These are phyloP conservation scores for Candida sp. DNA, from an alignment of 1,139 yeast species.

Conservation along the genomic window DNA sequence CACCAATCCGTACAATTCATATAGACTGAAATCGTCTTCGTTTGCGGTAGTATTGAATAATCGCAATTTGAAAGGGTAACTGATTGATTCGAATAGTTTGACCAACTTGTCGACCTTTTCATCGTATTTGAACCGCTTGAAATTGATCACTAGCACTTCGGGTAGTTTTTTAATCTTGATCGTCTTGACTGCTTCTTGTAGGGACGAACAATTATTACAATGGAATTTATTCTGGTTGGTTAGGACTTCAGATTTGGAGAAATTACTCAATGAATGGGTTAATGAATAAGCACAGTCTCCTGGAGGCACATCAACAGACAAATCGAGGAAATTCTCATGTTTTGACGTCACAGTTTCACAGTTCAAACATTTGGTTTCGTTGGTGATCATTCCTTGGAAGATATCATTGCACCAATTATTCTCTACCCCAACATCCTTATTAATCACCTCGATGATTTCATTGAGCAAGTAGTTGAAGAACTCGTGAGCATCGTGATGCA, in stretches of 20 bases:
- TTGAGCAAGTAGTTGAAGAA: slow-evolving; percentile 85
- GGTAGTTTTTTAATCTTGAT: slow-evolving; percentile 81
- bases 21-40: slow-evolving; percentile 46
- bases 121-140: slow-evolving; percentile 88
- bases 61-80: slow-evolving; percentile 72
- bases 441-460: slow-evolving; percentile 71
- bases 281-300: slow-evolving; percentile 61
- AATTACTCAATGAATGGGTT: slow-evolving; percentile 72
- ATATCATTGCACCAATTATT: slow-evolving; percentile 62
- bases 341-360: slow-evolving; percentile 86
- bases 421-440: slow-evolving; percentile 28
- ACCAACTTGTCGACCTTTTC: slow-evolving; percentile 81
- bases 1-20: slow-evolving; percentile 82
- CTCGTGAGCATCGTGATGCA: slow-evolving; percentile 99
- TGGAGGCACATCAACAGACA: slow-evolving; percentile 81
- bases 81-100: slow-evolving; percentile 81
- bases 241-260: slow-evolving; percentile 81
- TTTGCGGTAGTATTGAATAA: slow-evolving; percentile 70
- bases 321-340: slow-evolving; percentile 83
- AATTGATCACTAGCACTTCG: slow-evolving; percentile 72
- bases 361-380: slow-evolving; percentile 85
- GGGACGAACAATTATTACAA: slow-evolving; percentile 85
- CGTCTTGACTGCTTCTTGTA: slow-evolving; percentile 95
- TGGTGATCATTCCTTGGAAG: slow-evolving; percentile 83
- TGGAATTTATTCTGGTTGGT: slow-evolving; percentile 88